Conservation (phyloP, 306 rosid genomes). For the Trifolium fragiferum region DNA sequence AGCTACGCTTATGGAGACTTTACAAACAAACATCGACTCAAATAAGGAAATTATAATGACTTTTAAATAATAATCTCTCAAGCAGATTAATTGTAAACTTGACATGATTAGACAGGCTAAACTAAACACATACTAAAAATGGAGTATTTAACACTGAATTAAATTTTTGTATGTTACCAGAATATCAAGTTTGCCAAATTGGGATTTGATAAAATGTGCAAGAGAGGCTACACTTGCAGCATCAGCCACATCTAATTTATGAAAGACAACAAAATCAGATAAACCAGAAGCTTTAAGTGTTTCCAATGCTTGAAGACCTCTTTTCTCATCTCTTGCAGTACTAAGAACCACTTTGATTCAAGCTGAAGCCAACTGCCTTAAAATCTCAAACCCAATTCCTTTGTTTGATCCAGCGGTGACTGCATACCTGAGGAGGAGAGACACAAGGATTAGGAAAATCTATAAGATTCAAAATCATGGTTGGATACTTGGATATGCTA, state of each 20-base stretch:
- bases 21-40: too few relatives aligned
- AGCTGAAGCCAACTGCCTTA: conserved; percentile 40
- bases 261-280: conserved; percentile 43
- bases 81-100: too few relatives aligned
- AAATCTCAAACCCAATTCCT: conserved; percentile 51
- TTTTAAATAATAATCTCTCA: too few relatives aligned
- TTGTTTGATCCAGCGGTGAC: conserved; percentile 47
- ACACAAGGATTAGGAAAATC: too few relatives aligned
- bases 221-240: conserved; percentile 46
- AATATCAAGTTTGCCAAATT: conserved; percentile 54
- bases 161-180: conserved; percentile 35
- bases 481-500: not conserved
- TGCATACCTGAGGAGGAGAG: conserved; percentile 40
- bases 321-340: conserved; percentile 50
- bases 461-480: not conserved
- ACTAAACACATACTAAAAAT: too few relatives aligned
- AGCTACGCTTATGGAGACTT: too few relatives aligned
- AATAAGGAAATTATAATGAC: too few relatives aligned
- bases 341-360: conserved; percentile 53
- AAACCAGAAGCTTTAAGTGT: conserved; percentile 31
- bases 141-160: too few relatives aligned
- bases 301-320: conserved; percentile 48
- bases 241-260: conserved; percentile 51
- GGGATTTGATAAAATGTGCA: conserved; percentile 41
- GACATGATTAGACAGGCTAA: too few relatives aligned